Evolutionary conservation across 2,329 filamentous ascomycete genomes (phyloP).

Genomic region (Calonectria fujianensis): DNA sequence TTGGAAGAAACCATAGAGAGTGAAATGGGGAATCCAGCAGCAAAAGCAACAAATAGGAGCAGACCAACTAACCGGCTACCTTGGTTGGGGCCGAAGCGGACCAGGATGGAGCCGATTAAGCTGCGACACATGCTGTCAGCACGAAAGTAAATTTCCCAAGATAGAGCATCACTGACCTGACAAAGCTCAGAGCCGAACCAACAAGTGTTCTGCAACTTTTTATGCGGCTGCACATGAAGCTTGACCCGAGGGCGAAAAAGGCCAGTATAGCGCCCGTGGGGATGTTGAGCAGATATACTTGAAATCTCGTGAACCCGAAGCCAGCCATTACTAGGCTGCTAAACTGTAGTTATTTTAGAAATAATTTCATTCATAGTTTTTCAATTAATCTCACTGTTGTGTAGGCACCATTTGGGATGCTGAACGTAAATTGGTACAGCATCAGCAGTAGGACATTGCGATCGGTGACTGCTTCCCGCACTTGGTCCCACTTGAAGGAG

Average conservation of each 20-base stretch:
- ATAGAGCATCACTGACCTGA: constrained; percentile 40
- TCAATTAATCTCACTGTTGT: constrained; percentile 41
- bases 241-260: constrained; percentile 46
- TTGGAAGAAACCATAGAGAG: constrained; percentile 50
- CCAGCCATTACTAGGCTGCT: constrained; percentile 53
- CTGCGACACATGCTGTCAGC: constrained; percentile 21
- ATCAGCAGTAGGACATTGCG: constrained; percentile 48
- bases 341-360: constrained; percentile 43
- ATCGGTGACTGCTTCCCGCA: constrained; percentile 47
- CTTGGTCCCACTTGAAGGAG: constrained; percentile 49
- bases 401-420: constrained; percentile 49
- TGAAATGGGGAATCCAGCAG: constrained; percentile 47
- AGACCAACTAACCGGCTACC: constrained; percentile 45
- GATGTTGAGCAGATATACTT: constrained; percentile 51
- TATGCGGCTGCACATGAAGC: constrained; percentile 47
- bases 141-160: too few relatives aligned
- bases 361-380: accelerated
- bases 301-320: constrained; percentile 47
- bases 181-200: constrained; percentile 42
- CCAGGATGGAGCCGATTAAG: constrained; percentile 46
- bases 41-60: constrained; percentile 48
- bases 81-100: constrained; percentile 46
- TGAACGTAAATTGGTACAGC: constrained; percentile 46
- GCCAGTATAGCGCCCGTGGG: constrained; percentile 48
- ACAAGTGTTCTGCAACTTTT: constrained; percentile 46